These are phyloP conservation scores for Sphagnum magellanicum DNA, from an alignment of 228 moss, liverwort and hornwort species.

Conservation along the genomic window DNA sequence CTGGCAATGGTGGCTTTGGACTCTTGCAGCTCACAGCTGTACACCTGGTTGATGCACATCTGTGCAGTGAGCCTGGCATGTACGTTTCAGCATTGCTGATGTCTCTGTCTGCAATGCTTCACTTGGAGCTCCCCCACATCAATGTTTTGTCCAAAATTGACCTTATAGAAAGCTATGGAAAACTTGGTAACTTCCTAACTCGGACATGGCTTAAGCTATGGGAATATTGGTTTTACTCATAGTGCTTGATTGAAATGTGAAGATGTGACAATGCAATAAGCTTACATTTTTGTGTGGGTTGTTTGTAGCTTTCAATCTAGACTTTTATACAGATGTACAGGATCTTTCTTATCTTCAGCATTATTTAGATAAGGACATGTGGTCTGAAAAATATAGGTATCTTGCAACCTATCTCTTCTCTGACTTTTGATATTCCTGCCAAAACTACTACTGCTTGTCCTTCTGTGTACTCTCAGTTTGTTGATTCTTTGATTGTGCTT, in stretches of 20 bases:
- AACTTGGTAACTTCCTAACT: conserved; percentile 55
- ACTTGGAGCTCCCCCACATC: conserved; percentile 98
- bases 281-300: not conserved
- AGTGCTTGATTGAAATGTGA: too few relatives aligned
- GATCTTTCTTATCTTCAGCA: conserved; percentile 86
- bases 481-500: not conserved
- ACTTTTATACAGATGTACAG: conserved; percentile 97
- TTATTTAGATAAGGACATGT: conserved; percentile 58
- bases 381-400: conserved; percentile 70
- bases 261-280: not conserved
- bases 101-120: conserved; percentile 91
- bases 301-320: conserved; percentile 81
- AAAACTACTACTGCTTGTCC: not conserved
- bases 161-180: conserved; percentile 97
- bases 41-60: conserved; percentile 93
- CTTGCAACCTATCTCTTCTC: conserved; percentile 2
- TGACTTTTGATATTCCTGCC: not conserved
- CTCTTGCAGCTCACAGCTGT: conserved; percentile 89
- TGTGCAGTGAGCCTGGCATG: conserved; percentile 98
- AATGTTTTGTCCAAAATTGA: conserved; percentile 97
- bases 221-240: not conserved
- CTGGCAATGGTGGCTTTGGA: not conserved
- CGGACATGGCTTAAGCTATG: not conserved
- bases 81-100: conserved; percentile 87
- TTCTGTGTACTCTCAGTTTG: not conserved